These are phyloP conservation scores for Alternaria alternata DNA, from an alignment of 2,329 filamentous ascomycete species.

Conservation along the genomic window DNA sequence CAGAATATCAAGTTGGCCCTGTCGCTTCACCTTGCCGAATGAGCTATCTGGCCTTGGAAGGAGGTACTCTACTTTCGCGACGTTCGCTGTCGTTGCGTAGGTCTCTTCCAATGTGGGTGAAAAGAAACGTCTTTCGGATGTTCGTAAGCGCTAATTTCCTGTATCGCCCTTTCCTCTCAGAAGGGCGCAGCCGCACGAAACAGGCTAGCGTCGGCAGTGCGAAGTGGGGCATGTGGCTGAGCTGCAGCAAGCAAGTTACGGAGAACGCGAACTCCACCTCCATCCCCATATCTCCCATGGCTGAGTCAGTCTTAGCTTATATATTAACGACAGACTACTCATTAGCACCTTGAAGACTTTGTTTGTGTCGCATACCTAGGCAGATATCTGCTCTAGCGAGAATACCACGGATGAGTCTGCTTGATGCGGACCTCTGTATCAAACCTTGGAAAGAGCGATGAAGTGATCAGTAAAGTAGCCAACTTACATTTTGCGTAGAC, in stretches of 20 bases:
- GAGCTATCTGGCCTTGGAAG: background rate
- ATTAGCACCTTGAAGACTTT: background rate
- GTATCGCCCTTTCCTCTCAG: constrained; percentile 22
- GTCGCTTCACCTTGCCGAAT: too few species aligned
- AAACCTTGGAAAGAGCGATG: background rate
- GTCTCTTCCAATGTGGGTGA: background rate
- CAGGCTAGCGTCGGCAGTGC: constrained; percentile 14
- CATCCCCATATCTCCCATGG: background rate
- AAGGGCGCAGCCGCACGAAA: constrained; percentile 20
- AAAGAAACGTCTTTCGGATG: constrained; percentile 4
- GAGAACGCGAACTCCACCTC: constrained; percentile 2
- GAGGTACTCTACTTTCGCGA: background rate
- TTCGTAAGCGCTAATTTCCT: constrained; percentile 21
- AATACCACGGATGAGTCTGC: background rate
- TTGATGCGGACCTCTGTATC: background rate
- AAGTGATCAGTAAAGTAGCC: background rate
- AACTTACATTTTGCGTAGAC: background rate
- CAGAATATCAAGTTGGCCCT: background rate
- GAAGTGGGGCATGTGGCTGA: constrained; percentile 15
- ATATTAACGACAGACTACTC: background rate
- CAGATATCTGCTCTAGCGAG: background rate
- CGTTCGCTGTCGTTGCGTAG: background rate
- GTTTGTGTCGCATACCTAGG: background rate
- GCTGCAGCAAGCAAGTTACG: constrained; percentile 7
- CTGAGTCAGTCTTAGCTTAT: background rate